Conservation (phyloP, 495 filamentous ascomycete species). For the Aspergillus bertholletiae region DNA sequence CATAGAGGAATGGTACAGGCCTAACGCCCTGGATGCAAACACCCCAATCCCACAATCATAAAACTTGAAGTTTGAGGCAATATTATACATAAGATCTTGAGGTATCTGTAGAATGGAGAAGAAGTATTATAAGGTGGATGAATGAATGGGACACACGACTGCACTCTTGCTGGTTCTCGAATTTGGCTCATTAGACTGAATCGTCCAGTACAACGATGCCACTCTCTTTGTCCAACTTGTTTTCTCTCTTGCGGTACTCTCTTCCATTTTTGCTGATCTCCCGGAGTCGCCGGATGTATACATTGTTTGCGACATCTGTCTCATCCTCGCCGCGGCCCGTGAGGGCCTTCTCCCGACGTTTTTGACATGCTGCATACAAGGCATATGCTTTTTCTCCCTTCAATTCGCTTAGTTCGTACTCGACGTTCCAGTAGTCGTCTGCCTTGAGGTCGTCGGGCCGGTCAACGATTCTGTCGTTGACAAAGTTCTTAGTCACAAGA, state of each 20-base stretch:
- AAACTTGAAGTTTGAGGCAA: neutral
- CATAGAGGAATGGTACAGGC: neutral
- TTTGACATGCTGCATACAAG: slow-evolving; percentile 48
- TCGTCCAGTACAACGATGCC: slow-evolving; percentile 30
- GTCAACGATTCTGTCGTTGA: slow-evolving; percentile 62
- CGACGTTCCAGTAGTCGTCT: slow-evolving; percentile 65
- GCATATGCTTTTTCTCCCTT: slow-evolving; percentile 24
- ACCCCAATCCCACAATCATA: neutral
- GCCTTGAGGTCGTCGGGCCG: slow-evolving; percentile 52
- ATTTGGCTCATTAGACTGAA: neutral
- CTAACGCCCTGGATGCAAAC: slow-evolving; percentile 1
- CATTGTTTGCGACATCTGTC: slow-evolving; percentile 24
- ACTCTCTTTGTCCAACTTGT: slow-evolving; percentile 40
- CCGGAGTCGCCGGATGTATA: slow-evolving; percentile 41
- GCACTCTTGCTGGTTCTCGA: neutral
- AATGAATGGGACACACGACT: neutral
- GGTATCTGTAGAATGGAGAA: slow-evolving; percentile 1
- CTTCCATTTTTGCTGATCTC: slow-evolving; percentile 42
- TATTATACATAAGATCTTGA: slow-evolving; percentile 3
- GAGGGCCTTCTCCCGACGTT: slow-evolving; percentile 49
- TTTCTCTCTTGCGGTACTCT: slow-evolving; percentile 42
- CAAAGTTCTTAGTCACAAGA: slow-evolving; percentile 65
- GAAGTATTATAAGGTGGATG: neutral
- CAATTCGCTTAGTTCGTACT: slow-evolving; percentile 70
- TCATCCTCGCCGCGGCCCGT: slow-evolving; percentile 31